Evolutionary conservation across 164 flowering plant species (phyloP), one percentile per base, ranked within the genome.

Genomic region (Buxus sempervirens): DNA sequence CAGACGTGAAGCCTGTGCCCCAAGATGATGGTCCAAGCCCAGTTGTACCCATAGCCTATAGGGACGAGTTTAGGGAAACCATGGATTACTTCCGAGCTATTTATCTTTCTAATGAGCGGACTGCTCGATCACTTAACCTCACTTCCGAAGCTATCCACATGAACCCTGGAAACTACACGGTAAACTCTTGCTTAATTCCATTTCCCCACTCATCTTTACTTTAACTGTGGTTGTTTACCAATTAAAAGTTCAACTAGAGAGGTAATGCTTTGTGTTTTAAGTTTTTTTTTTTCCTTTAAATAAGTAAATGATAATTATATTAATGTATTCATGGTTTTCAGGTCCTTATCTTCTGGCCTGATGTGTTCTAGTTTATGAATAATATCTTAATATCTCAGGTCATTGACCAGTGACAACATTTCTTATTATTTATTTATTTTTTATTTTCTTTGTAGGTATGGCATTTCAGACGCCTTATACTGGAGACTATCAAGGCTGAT

Each of bases 11-110:
- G 49, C 99, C 97, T 16, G 58, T 92, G 5, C 88, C 89, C 0
- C 98, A 95, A 70, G 83, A 95, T 76, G 99, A 95, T 51, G 98
- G 99, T 26, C 94, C 91, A 9, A 84, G 83, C 64, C 96, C 98
- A 7, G 91, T 95, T 1, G 99, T 95, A 0, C 86, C 97, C 18
- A 95, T 95, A 36, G 87, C 85, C 62, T 92, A 95, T 87, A 84
- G 69, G 36, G 86, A 84, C 4, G 91, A 86, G 2, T 95, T 95
- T 82, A 59, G 71, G 0, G 94, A 95, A 69, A 81, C 88, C 69
- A 95, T 95, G 99, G 85, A 83, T 76, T 95, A 92, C 73, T 92
- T 95, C 74, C 88, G 99, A 19, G 96, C 99, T 38, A 69, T 92
- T 54, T 95, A 85, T 72, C 71, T 62, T 23, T 69, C 93, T 49